Evolutionary conservation across 306 rosid species (phyloP), one percentile per base, ranked within the genome.

Genomic region (Castanea mollissima): DNA sequence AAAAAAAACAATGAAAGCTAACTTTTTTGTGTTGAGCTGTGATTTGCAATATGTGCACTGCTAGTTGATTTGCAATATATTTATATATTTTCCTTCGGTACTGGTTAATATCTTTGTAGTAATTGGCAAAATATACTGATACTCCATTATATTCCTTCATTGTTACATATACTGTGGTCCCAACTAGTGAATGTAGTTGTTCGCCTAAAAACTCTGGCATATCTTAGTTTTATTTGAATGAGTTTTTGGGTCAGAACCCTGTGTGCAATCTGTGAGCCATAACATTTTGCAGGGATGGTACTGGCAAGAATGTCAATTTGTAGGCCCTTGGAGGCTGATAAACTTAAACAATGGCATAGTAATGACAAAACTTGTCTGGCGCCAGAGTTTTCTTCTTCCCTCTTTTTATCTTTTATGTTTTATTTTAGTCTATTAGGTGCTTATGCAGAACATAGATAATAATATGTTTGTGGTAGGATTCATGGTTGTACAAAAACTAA

Each of bases 281-380:
- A 44, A n/a, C 52, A 38, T 69, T 79, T 76, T 71, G 58, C 14
- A 32, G 32, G 31, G 70, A 67, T 55, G 46, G n/a, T 5, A 67
- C 56, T 32, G 49, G 74, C 75, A 59, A 21, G 57, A 71, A 46
- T 80, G 76, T 71, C 41, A 8, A 54, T 69, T 64, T 68, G 44
- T 49, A 57, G 74, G 80, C 34, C 71, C 52, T 77, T 58, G 51
- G 14, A 31, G 32, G 64, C 74, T 5, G 67, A 21, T 49, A 23
- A 67, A 77, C 14, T 49, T 15, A 31, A 71, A 46, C 6, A 44
- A 15, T 52, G 31, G 75, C 35, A 49, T 25, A 23, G 32, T 71
- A 14, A 23, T 71, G n/a, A 23, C 15, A 56, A 51, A 19, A 71
- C 75, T 13, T 44, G 32, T 67, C n/a, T 71, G 49, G 75, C 21